Evolutionary conservation across 257 asterid species (phyloP).

Genomic region (Petunia secreta): DNA sequence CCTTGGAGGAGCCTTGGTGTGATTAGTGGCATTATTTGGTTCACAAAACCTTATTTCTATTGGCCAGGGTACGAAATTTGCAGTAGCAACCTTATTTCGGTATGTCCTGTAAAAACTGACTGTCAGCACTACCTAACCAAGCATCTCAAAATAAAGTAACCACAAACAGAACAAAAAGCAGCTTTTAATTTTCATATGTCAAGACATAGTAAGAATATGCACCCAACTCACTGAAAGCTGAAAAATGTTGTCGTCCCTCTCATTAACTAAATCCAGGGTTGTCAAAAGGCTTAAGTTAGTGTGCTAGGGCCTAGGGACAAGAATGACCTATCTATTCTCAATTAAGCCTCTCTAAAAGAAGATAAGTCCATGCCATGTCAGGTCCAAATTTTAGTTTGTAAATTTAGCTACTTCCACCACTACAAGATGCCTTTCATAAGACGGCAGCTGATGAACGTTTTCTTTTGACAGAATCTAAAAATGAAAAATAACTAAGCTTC

Average conservation of each 20-base stretch:
- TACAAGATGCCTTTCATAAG: background rate
- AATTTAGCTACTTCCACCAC: background rate
- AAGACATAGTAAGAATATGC: background rate
- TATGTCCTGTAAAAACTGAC: constrained; percentile 63
- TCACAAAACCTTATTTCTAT: constrained; percentile 84
- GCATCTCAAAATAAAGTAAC: background rate
- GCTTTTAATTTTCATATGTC: constrained; percentile 10
- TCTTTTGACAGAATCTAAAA: background rate
- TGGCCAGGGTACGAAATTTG: constrained; percentile 83
- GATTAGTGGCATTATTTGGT: constrained; percentile 66
- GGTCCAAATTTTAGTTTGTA: background rate
- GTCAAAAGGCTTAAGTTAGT: constrained; percentile 4
- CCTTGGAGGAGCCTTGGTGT: constrained; percentile 91
- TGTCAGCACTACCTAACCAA: background rate
- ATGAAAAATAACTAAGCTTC: background rate
- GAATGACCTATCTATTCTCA: background rate
- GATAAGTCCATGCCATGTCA: background rate
- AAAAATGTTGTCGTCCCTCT: background rate
- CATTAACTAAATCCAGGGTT: background rate
- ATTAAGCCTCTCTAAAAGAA: background rate
- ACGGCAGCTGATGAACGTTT: background rate
- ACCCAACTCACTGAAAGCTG: background rate
- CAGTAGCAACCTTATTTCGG: constrained; percentile 81
- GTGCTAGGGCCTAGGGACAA: constrained; percentile 12
- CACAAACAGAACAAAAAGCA: background rate